Evolutionary conservation across 495 filamentous ascomycete species (phyloP), one percentile per base, ranked within the genome.

Genomic region (Daldinia caldariorum): DNA sequence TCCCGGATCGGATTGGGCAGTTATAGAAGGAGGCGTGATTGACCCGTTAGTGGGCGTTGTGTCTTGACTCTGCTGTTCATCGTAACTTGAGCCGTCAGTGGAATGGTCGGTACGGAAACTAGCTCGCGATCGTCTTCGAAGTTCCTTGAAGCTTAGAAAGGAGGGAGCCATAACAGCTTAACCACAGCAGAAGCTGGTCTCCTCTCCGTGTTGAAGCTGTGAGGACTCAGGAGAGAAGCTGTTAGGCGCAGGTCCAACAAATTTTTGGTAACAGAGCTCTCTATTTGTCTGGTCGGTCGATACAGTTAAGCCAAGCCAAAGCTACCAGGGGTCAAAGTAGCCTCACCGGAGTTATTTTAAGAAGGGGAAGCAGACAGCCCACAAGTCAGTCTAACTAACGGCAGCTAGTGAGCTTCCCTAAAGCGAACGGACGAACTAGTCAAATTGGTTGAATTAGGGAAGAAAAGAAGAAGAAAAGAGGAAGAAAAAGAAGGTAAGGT

Each of bases 111-210:
- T 83, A 58, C 81, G 81, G 79, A 92, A 87, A 81, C 83, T 89
- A 59, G 89, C 85, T 75, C 83, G 89, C 70, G 91, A 91, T 62
- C 88, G 88, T 71, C 92, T 87, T 69, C 91, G 89, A 55, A 97
- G 79, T 68, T 91, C 87, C 76, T 89, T 93, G 78, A 85, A 77
- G 56, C 77, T 83, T 32, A 96, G 85, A 76, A 97, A 93, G 43
- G 90, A 81, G n/a, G 83, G 83, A 31, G 84, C 75, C 82, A 84
- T 85, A 56, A 58, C 53, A 70, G 51, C 64, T 62, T 18, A 29
- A 54, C 57, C 37, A 47, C 26, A 51, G 58, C 43, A 35, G 51
- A 45, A 49, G 54, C 43, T 68, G 34, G 45, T 18, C 35, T n/a
- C 32, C 16, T 18, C 35, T n/a, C 32, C 16, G 13, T 45, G 16